Evolutionary conservation across 495 filamentous ascomycete genomes (phyloP), one percentile per base, ranked within the genome.

Genomic region (Cryomyces minteri): DNA sequence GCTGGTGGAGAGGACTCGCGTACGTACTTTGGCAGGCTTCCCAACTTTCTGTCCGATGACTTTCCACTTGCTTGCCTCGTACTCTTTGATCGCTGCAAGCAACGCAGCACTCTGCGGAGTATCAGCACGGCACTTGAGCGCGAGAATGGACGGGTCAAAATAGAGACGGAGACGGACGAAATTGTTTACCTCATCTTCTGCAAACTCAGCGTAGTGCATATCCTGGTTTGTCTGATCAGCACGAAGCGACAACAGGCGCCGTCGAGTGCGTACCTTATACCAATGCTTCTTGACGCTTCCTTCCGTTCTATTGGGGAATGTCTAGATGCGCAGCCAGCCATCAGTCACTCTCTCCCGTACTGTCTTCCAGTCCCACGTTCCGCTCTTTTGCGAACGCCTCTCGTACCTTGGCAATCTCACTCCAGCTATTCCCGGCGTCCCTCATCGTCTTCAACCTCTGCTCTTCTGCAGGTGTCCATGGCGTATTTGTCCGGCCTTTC

Each of bases 161-260:
- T 30, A 18, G 45, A 50, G 44, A 49, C 50, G 45, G 57, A 25
- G 18, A 25, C 18, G 18, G 18, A 25, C 18, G 18, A 25, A 25
- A 43, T 36, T 39, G 65, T 64, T 59, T 72, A 94, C 87, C 75
- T 98, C 90, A 55, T 98, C 88, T 70, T 95, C 90, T 41, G 83
- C 90, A 57, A 98, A 98, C 58, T 98, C 90, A 44, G 90, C 90
- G 62, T 98, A 96, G 57, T 98, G 90, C 90, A 98, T 98, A 56
- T 96, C 90, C 87, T 79, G 52, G 34, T 7, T 43, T 39, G 43
- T 25, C 40, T 28, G 47, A 46, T 71, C 41, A 67, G 57, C 43
- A 54, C 48, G 18, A 43, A 42, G 36, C 31, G 43, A 34, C 36
- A 32, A 48, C 34, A 33, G 51, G 48, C 34, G 50, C 51, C 50